Evolutionary conservation across 148 eudicot genomes (phyloP), one percentile per base, ranked within the genome.

Genomic region (Arbutus unedo): DNA sequence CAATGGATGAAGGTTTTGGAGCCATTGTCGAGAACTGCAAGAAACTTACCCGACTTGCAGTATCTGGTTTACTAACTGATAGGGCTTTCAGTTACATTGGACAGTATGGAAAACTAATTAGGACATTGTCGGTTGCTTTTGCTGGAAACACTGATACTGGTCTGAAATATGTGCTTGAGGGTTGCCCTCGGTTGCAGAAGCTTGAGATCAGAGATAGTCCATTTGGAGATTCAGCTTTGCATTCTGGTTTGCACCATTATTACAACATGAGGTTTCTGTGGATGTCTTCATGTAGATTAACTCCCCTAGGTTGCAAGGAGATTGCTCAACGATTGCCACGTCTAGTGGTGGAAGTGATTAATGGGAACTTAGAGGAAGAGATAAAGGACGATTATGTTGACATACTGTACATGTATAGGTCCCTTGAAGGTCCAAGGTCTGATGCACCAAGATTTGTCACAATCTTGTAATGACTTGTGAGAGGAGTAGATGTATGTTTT

Each of bases 1-100:
- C 98, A 53, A 94, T 94, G 98, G 98, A 94, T 57, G 94, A 89
- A 86, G 98, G 98, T 49, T 94, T 94, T 84, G 98, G 98, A 31
- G 95, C 98, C 86, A 94, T 94, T 83, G 98, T 94, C 82, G 88
- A 90, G 92, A 94, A 94, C 84, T 94, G 98, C 81, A 91, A 91
- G 88, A 94, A 92, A 78, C 95, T 94, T 41, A 94, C 98, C 14
- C 90, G 95, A 45, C 90, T 94, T 13, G 95, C 98, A 5, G 88
- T 91, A 50, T 94, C 95, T 57, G 98, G 98, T 49, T 76, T 94
- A 80, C 80, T 94, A 74, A 94, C 98, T 15, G 98, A 94, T 53
- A 81, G 64, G 80, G 98, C 91, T 44, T 94, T 94, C 68, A 85
- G 78, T 72, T 94, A 92, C 82, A 94, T 94, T 53, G 98, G 98